Conservation (phyloP, 2,329 filamentous ascomycete species). For the Xylariaceae sp. region DNA sequence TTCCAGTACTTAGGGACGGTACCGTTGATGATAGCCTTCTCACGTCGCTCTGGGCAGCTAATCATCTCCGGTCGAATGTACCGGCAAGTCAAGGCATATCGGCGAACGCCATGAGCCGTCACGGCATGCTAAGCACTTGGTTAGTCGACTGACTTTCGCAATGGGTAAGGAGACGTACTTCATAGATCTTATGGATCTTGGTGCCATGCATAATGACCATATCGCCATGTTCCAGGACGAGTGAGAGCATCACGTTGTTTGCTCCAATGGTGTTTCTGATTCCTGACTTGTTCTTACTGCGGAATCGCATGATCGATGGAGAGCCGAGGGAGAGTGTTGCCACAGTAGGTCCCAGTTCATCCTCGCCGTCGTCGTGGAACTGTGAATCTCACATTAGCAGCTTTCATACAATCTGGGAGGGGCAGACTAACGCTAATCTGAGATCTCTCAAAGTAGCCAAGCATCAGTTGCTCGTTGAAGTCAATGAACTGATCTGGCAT, state of each 20-base stretch:
- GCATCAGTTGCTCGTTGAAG: constrained; percentile 60
- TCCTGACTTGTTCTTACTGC: constrained; percentile 42
- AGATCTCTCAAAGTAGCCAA: constrained; percentile 58
- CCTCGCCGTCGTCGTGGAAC: constrained; percentile 64
- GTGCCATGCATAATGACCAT: constrained; percentile 59
- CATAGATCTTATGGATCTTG: constrained; percentile 54
- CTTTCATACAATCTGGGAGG: not conserved
- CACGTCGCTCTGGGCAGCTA: constrained; percentile 6
- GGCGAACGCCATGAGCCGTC: constrained; percentile 6
- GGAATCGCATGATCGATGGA: constrained; percentile 52
- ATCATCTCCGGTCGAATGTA: constrained; percentile 21
- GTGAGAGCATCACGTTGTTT: constrained; percentile 30
- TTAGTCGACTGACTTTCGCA: constrained; percentile 1
- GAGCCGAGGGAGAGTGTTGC: constrained; percentile 57
- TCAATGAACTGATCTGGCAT: constrained; percentile 32
- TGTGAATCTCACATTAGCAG: constrained; percentile 25
- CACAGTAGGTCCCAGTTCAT: constrained; percentile 56
- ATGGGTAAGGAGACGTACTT: constrained; percentile 35
- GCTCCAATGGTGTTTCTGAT: constrained; percentile 5
- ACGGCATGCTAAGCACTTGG: constrained; percentile 16
- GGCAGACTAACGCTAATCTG: constrained; percentile 46
- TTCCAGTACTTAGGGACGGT: constrained; percentile 16
- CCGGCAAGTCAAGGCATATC: constrained; percentile 20
- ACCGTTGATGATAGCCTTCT: constrained; percentile 13
- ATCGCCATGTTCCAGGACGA: constrained; percentile 55